Evolutionary conservation across 73 alveolate genomes (phyloP).

Genomic region (Effrenium voratum): DNA sequence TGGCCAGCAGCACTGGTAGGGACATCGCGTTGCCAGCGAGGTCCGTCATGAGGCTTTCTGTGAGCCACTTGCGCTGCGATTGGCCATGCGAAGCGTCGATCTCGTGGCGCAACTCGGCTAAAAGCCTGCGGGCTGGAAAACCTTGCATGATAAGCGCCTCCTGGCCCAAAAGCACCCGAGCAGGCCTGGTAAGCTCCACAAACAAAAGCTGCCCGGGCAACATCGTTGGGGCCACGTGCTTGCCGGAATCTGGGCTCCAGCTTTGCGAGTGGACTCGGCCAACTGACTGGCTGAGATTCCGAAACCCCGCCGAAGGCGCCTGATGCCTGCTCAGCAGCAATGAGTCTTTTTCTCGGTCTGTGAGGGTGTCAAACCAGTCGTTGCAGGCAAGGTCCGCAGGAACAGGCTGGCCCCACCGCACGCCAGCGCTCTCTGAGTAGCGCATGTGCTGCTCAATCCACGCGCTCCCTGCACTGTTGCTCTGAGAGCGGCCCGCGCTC

Average conservation of each 20-base stretch:
- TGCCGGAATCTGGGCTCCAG: background rate
- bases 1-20: conserved; percentile 9
- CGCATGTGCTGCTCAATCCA: conserved; percentile 47
- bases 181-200: background rate
- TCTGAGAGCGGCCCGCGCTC: background rate
- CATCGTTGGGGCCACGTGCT: conserved; percentile 67
- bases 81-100: too few relatives aligned
- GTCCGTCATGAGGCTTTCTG: background rate
- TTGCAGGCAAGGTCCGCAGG: background rate
- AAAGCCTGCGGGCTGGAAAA: conserved; percentile 23
- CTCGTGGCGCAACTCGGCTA: too few relatives aligned
- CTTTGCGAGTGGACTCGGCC: background rate
- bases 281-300: conserved; percentile 13
- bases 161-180: conserved; percentile 14
- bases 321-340: background rate
- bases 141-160: conserved; percentile 52
- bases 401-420: conserved; percentile 36
- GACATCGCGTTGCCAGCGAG: conserved; percentile 54
- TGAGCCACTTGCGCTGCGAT: too few relatives aligned
- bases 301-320: conserved; percentile 24
- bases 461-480: background rate
- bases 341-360: conserved; percentile 28
- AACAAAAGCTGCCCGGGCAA: conserved; percentile 36
- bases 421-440: background rate
- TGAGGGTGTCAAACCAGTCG: conserved; percentile 5